Evolutionary conservation across 352 stramenopile genomes (phyloP).

Genomic region (Plasmopara halstedii): DNA sequence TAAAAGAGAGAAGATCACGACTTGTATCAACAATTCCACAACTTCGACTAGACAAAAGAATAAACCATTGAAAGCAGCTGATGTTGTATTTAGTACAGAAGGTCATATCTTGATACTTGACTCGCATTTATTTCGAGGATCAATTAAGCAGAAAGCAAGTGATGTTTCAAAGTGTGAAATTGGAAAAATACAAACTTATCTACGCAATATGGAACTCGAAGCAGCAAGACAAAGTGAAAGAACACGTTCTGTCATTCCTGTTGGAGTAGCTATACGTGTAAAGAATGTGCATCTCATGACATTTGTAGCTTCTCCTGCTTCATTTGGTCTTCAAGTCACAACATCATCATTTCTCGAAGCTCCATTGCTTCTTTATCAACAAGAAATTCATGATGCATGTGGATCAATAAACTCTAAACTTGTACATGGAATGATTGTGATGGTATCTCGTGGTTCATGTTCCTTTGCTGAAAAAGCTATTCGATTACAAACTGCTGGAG

Average conservation of each 20-base stretch:
- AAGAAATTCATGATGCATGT: slow-evolving; percentile 45
- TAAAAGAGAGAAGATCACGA: not conserved
- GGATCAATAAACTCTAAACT: slow-evolving; percentile 15
- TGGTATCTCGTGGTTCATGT: slow-evolving; percentile 62
- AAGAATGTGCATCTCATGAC: slow-evolving; percentile 60
- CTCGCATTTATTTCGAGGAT: slow-evolving; percentile 38
- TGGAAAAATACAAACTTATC: slow-evolving; percentile 31
- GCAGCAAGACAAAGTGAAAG: slow-evolving; percentile 7
- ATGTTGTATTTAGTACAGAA: slow-evolving; percentile 80
- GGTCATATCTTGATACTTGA: slow-evolving; percentile 70
- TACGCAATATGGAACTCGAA: slow-evolving; percentile 32
- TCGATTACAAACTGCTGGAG: slow-evolving; percentile 49
- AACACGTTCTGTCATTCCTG: slow-evolving; percentile 20
- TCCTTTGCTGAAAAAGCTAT: slow-evolving; percentile 75
- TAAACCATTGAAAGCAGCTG: slow-evolving; percentile 46
- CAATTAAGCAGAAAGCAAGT: slow-evolving; percentile 2
- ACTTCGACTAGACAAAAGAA: slow-evolving; percentile 2
- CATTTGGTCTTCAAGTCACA: slow-evolving; percentile 50
- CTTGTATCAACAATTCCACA: not conserved
- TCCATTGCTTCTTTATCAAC: slow-evolving; percentile 35
- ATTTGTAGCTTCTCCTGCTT: slow-evolving; percentile 52
- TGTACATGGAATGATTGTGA: slow-evolving; percentile 53
- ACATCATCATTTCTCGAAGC: slow-evolving; percentile 40
- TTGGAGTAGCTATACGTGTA: slow-evolving; percentile 54
- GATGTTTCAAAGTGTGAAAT: slow-evolving; percentile 40